Conservation (phyloP, 108 stramenopile genomes). For the Cyclotella distinguenda region DNA sequence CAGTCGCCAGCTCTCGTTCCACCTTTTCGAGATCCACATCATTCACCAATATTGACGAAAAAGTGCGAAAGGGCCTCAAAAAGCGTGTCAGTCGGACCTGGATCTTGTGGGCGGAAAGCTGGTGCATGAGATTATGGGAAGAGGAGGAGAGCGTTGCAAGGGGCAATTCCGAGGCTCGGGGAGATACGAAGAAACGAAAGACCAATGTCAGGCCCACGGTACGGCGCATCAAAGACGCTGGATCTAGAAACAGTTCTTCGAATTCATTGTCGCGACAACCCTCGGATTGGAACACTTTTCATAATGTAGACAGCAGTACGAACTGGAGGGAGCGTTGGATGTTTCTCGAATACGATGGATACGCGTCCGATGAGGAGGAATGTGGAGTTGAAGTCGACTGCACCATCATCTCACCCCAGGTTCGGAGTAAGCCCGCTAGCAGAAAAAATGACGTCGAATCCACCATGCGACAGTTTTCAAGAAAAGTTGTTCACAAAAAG, state of each 20-base stretch:
- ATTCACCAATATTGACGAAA: constrained; percentile 21
- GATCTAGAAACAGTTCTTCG: not conserved
- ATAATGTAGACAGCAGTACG: not conserved
- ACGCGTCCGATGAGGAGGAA: constrained; percentile 3
- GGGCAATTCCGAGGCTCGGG: not conserved
- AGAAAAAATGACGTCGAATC: not conserved
- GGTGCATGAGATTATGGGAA: constrained; percentile 48
- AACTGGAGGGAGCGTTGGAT: not conserved
- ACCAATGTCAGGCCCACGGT: constrained; percentile 25
- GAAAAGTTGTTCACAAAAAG: no score
- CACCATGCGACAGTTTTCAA: not conserved
- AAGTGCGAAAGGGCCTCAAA: constrained; percentile 14
- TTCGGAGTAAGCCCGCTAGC: not conserved
- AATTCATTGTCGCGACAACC: not conserved
- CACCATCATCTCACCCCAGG: constrained; percentile 3
- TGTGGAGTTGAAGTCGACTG: constrained; percentile 24
- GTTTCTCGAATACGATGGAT: not conserved
- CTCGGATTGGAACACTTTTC: not conserved
- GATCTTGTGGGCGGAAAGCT: constrained; percentile 43
- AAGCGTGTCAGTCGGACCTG: constrained; percentile 35
- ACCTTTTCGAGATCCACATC: constrained; percentile 26
- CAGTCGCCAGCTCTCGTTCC: not conserved
- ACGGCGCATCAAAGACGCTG: not conserved
- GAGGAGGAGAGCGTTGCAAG: constrained; percentile 29
- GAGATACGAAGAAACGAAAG: not conserved